Evolutionary conservation across 441 rosid genomes (phyloP), one percentile per base, ranked within the genome.

Genomic region (Adansonia rubrostipa): DNA sequence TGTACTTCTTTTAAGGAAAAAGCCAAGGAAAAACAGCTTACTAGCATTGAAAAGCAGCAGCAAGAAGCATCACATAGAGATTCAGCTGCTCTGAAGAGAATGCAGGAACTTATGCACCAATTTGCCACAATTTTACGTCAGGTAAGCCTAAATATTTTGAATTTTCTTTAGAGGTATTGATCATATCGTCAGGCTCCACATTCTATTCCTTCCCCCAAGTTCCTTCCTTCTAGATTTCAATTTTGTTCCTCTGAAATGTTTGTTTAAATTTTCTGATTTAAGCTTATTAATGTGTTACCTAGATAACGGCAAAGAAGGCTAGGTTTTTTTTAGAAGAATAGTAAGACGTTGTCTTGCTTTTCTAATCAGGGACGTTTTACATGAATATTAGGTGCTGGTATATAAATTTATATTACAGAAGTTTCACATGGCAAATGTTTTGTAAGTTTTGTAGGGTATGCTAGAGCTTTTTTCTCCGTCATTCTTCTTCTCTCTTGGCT

Each of bases 61-160:
- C 84, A 73, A 81, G 95, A 91, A 54, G 89, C 87, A 5, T 63
- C 83, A 11, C 81, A 78, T 75, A 78, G 89, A 57, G 95, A 91
- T 63, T 87, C 89, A 4, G 92, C 86, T 75, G 86, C 91, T 67
- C 66, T 80, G 13, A 86, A 90, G 86, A 83, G 93, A 85, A 91
- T 89, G 94, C 95, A 91, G 78, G 99, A 92, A 69, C 99, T 97
- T 74, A 93, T 93, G 88, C 93, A 92, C 78, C 98, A 91, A 51
- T 89, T 97, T 73, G 89, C 86, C 33, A 77, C 88, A 0, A 90
- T 92, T 72, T 80, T 94, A 62, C 87, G 88, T 47, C 95, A 96
- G 96, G 98, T 78, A 87, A 88, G 85, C 66, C 51, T 20, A 63
- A 72, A 70, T 22, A 3, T 15, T 6, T 74, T 72, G 64, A 56